Evolutionary conservation across 2,329 filamentous ascomycete species (phyloP).

Genomic region (Blastomyces silverae): DNA sequence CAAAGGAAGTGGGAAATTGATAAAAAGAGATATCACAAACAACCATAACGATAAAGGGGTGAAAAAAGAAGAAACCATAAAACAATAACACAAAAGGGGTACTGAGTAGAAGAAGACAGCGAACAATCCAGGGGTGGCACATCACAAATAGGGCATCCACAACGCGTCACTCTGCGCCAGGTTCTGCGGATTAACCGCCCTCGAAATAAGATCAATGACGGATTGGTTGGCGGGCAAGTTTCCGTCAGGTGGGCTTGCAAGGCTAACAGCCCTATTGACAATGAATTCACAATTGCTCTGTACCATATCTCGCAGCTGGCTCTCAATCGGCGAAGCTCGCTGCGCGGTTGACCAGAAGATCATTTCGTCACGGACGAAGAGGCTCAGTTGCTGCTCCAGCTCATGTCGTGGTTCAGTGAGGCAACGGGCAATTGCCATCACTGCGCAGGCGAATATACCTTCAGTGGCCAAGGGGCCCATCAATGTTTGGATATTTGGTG

Average conservation of each 20-base stretch:
- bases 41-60: constrained; percentile 17
- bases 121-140: constrained; percentile 6
- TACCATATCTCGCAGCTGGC: constrained; percentile 69
- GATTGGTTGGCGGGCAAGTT: constrained; percentile 94
- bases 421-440: constrained; percentile 95
- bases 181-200: constrained; percentile 85
- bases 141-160: constrained; percentile 91
- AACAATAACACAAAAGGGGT: constrained; percentile 11
- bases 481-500: constrained; percentile 88
- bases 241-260: constrained; percentile 67
- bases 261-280: constrained; percentile 77
- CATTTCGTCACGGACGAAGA: constrained; percentile 97
- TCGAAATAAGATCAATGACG: constrained; percentile 87
- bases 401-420: constrained; percentile 75
- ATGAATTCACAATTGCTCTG: constrained; percentile 83
- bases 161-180: constrained; percentile 81
- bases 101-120: constrained; percentile 16
- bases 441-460: constrained; percentile 86
- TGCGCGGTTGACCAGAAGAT: constrained; percentile 89
- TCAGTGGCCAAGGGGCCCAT: constrained; percentile 96
- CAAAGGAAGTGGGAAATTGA: constrained; percentile 21
- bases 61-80: constrained; percentile 19
- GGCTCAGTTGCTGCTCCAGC: constrained; percentile 85
- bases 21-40: constrained; percentile 20
- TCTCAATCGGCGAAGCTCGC: constrained; percentile 56